These are phyloP conservation scores for Millerozyma miso DNA, from an alignment of 805 yeast genomes.

Conservation along the genomic window DNA sequence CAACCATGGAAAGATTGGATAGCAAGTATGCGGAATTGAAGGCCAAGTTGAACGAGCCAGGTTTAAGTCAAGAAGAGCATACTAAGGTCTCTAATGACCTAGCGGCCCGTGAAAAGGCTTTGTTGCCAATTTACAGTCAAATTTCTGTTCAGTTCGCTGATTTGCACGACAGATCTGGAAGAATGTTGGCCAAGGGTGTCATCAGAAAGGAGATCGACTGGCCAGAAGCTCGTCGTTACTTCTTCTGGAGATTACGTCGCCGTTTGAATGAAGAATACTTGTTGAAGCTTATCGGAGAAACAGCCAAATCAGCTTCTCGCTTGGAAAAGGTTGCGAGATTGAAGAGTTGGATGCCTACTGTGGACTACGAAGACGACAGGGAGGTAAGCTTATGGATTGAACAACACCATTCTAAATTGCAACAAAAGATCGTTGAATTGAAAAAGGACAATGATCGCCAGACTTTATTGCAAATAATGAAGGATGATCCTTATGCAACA, in stretches of 20 bases:
- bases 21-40: slow-evolving; percentile 65
- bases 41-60: slow-evolving; percentile 49
- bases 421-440: slow-evolving; percentile 56
- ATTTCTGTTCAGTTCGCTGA: slow-evolving; percentile 95
- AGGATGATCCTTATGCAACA: slow-evolving; percentile 27
- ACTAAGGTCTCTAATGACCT: slow-evolving; percentile 61
- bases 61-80: slow-evolving; percentile 60
- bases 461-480: slow-evolving; percentile 52
- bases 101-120: slow-evolving; percentile 69
- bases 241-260: slow-evolving; percentile 98
- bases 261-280: slow-evolving; percentile 90
- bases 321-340: slow-evolving; percentile 83
- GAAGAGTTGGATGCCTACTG: slow-evolving; percentile 80
- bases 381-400: slow-evolving; percentile 85
- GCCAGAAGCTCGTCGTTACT: slow-evolving; percentile 86
- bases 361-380: slow-evolving; percentile 67
- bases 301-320: slow-evolving; percentile 52
- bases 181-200: slow-evolving; percentile 94
- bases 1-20: slow-evolving; percentile 92
- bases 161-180: slow-evolving; percentile 93
- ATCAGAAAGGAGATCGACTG: slow-evolving; percentile 83
- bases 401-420: slow-evolving; percentile 62
- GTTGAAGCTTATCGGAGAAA: slow-evolving; percentile 66
- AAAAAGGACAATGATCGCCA: slow-evolving; percentile 65
- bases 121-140: slow-evolving; percentile 88